Evolutionary conservation across 1,284 basidiomycete species (phyloP), one percentile per base, ranked within the genome.

Genomic region (Earliella scabrosa): DNA sequence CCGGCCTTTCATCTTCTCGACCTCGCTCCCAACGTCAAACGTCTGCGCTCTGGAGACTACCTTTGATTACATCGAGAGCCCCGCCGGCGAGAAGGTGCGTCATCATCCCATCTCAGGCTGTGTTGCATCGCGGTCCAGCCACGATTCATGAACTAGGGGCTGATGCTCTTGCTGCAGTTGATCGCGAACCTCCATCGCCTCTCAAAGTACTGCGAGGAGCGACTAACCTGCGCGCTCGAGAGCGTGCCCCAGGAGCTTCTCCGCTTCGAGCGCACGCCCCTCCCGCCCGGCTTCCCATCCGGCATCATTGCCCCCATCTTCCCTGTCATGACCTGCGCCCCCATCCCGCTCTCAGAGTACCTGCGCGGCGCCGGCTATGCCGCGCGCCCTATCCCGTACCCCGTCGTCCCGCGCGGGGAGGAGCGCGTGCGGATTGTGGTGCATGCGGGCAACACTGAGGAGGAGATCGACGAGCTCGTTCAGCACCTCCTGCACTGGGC

Each of bases 1-100:
- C 0, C 81, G 95, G 26, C 86, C 93, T 2, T 77, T 97, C 49
- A 91, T 95, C 48, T 96, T 91, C 73, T 94, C 91, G 1, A 95
- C 93, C 0, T 83, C 90, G 0, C 79, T 91, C 58, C 84, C 86
- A 46, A 82, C 84, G 56, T 78, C 86, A n/a, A 91, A 83, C 61
- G 78, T 93, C 26, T 47, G 45, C 13, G 59, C 55, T 5, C 27
- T 60, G 6, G 35, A 51, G 14, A 40, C 52, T 2, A 53, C 52
- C 10, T 55, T 57, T 32, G 59, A 60, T 18, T 57, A 57, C 34
- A 47, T 54, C 9, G 51, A 52, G 13, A 53, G 59, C 13, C 39
- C 48, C 7, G 52, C 50, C 1, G 59, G 59, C 24, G 52, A 54
- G 21, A 24, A 52, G 36, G 59, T 57, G 38, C 11, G 51, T 35